Conservation (phyloP, 106 monocot species). For the Platanthera guangdongensis region DNA sequence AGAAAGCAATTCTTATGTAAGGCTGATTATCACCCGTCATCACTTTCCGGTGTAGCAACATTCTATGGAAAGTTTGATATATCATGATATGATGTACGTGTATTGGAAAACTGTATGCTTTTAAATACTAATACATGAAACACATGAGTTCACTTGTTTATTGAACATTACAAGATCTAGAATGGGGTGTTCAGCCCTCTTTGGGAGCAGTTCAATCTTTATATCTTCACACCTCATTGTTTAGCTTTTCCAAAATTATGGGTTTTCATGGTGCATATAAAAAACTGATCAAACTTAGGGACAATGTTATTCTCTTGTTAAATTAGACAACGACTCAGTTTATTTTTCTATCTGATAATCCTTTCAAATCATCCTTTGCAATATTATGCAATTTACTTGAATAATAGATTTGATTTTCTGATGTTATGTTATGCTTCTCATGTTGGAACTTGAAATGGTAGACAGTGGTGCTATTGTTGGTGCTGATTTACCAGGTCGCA, state of each 20-base stretch:
- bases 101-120: too few relatives aligned
- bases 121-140: too few relatives aligned
- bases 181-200: background rate
- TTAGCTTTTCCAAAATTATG: background rate
- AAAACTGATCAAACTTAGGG: background rate
- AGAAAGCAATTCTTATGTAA: background rate
- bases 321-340: background rate
- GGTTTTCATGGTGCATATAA: background rate
- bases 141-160: too few relatives aligned
- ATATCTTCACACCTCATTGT: background rate
- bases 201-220: background rate
- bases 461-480: conserved; percentile 98
- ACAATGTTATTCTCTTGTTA: background rate
- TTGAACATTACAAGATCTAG: too few relatives aligned
- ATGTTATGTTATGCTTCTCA: background rate
- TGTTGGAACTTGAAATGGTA: conserved; percentile 22
- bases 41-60: background rate
- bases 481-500: conserved; percentile 69
- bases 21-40: background rate
- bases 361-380: background rate
- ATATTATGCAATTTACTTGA: background rate
- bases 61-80: too few relatives aligned
- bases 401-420: background rate
- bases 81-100: too few relatives aligned
- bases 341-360: background rate